phyloP scores from a whole-genome alignment of 768 basidiomycete species.

The Collybiopsis confluens region DNA sequence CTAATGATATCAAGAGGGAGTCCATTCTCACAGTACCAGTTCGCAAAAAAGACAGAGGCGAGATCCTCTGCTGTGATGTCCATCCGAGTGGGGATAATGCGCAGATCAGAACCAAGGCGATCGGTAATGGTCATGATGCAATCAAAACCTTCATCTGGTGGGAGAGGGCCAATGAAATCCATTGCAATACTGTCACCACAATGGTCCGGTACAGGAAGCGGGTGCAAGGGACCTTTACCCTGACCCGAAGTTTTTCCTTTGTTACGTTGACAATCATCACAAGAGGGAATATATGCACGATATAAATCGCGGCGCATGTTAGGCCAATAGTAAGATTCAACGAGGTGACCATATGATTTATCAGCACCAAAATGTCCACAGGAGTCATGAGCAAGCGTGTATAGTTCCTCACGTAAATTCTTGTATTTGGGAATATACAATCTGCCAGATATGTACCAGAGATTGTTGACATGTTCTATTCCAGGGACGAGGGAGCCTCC shows the following conservation, averaged over 20 bases:
- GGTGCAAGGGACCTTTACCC: background rate
- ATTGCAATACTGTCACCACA: slow-evolving; percentile 8
- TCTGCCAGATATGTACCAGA: slow-evolving; percentile 8
- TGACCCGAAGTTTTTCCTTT: slow-evolving; percentile 17
- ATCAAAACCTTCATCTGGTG: slow-evolving; percentile 18
- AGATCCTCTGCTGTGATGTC: too few relatives aligned
- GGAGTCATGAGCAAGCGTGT: slow-evolving; percentile 13
- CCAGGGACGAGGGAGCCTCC: background rate
- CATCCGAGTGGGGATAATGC: too few relatives aligned
- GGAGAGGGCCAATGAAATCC: slow-evolving; percentile 18
- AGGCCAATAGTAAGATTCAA: slow-evolving; percentile 13
- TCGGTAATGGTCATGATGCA: slow-evolving; percentile 16
- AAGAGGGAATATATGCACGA: slow-evolving; percentile 18
- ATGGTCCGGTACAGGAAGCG: background rate
- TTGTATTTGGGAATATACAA: background rate
- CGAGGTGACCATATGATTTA: slow-evolving; percentile 12
- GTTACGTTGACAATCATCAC: slow-evolving; percentile 22
- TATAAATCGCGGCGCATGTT: slow-evolving; percentile 20
- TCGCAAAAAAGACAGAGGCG: too few relatives aligned
- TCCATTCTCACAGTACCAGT: too few relatives aligned
- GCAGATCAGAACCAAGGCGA: too few relatives aligned
- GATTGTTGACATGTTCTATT: background rate
- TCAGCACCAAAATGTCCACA: slow-evolving; percentile 16
- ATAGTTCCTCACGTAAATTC: slow-evolving; percentile 1
- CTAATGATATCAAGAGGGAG: too few relatives aligned